phyloP scores from a whole-genome alignment of 2,329 filamentous ascomycete species.

The Helicocarpus griseus region DNA sequence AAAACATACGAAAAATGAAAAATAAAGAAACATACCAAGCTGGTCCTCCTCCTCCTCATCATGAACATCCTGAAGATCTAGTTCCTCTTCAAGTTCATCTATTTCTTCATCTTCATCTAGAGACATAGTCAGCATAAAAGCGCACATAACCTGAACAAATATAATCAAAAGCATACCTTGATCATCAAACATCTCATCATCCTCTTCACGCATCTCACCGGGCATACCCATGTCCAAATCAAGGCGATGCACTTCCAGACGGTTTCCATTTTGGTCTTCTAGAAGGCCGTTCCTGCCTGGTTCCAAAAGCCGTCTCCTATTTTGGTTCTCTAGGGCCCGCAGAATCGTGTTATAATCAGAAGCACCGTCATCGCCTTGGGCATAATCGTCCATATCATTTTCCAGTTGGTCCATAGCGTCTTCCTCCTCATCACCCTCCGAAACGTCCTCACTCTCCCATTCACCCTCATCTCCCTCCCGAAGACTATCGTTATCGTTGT shows the following conservation, averaged over 20 bases:
- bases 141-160: neutral
- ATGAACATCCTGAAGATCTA: slow-evolving; percentile 28
- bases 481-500: slow-evolving; percentile 44
- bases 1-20: slow-evolving; percentile 19
- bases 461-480: slow-evolving; percentile 39
- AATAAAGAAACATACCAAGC: no score
- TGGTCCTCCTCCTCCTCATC: slow-evolving; percentile 32
- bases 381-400: slow-evolving; percentile 31
- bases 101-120: slow-evolving; percentile 49
- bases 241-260: slow-evolving; percentile 32
- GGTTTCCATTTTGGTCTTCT: slow-evolving; percentile 25
- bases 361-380: slow-evolving; percentile 32
- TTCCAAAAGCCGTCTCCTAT: slow-evolving; percentile 28
- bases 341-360: slow-evolving; percentile 37
- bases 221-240: slow-evolving; percentile 37
- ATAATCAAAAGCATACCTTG: slow-evolving; percentile 37
- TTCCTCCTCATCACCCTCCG: slow-evolving; percentile 34
- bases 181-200: slow-evolving; percentile 49
- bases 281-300: no score
- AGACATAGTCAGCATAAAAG: slow-evolving; percentile 21
- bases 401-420: slow-evolving; percentile 36
- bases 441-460: slow-evolving; percentile 42
- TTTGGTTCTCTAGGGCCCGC: slow-evolving; percentile 30
- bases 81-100: slow-evolving; percentile 24
- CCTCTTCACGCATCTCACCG: slow-evolving; percentile 38